Base-by-base conservation (phyloP, 306 rosid species). In the Vigna mungo region DNA sequence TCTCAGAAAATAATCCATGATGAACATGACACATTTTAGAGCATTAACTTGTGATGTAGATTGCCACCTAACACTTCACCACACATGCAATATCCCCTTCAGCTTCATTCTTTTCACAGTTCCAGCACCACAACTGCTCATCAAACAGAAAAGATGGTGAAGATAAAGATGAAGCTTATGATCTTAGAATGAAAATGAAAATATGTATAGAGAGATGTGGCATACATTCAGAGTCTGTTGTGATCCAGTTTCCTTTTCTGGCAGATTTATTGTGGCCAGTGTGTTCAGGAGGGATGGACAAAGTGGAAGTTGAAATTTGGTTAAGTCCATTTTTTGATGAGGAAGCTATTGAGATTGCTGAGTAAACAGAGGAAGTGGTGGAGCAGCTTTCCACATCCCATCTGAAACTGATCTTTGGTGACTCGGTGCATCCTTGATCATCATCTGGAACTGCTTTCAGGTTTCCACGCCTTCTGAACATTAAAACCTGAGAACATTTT, bases 41-140 rank as follows among this genome's bases (percentile, higher is more conserved):
- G 74, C 78, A 77, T 70, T 80, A 59, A 36, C 43, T 60, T 59
- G 43, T 78, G 77, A 74, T 41, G 27, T 79, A 70, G 82, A 85
- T 39, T 75, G 55, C 75, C 67, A 46, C 41, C 49, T 39, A 56
- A 62, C 55, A 64, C 72, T 76, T 79, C 73, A 58, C 82, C 80
- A 72, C 76, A 20, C 68, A 25, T 2, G 68, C 62, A 66, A 64
- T 27, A 39, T 80, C 80, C 44, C 66, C 70, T 53, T 18, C 41
- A 5, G 41, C 18, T 63, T n/a, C 77, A 59, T 62, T 59, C 14
- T 68, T 71, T 81, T 94, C 89, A 94, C 43, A 95, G 89, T 81
- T 95, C 99, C 60, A 95, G 88, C 83, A 95, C 99, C 89, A 92
- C 97, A 88, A 91, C 99, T 95, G 94, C 71, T 21, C 59, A 78